These are phyloP conservation scores for Heliamphora ciliata DNA, from an alignment of 179 eudicot species.

Conservation along the genomic window DNA sequence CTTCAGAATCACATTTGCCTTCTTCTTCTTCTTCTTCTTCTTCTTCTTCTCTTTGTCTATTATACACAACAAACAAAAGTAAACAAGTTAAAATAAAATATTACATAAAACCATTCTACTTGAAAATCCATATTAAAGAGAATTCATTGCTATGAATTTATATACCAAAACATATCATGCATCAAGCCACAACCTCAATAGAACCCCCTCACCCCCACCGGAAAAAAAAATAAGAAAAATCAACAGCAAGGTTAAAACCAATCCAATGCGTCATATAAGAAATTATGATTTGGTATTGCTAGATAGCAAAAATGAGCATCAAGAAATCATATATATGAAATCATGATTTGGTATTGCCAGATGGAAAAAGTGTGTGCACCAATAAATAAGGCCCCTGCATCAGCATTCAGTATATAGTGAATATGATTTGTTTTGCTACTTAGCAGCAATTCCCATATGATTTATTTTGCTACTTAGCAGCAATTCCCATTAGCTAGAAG, in stretches of 20 bases:
- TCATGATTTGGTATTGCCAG: too few relatives aligned
- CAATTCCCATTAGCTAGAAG: neutral
- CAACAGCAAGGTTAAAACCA: too few relatives aligned
- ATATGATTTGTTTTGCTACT: neutral
- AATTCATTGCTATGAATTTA: neutral
- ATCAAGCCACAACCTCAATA: neutral
- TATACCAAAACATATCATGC: neutral
- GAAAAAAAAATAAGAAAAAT: neutral
- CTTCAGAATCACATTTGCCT: conserved; percentile 40
- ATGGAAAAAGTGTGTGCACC: too few relatives aligned
- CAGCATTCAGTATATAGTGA: neutral
- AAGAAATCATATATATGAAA: too few relatives aligned
- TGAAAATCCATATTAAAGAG: neutral
- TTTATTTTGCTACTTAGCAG: neutral
- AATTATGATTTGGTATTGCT: too few relatives aligned
- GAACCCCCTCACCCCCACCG: neutral
- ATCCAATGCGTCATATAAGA: too few relatives aligned
- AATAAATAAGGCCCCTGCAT: too few relatives aligned
- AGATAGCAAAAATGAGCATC: too few relatives aligned
- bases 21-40: conserved; percentile 17
- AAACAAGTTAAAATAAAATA: neutral
- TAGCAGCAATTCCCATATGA: neutral
- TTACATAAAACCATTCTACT: neutral
- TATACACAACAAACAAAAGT: conserved; percentile 9
- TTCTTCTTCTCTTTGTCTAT: conserved; percentile 43